A percentile compares a stretch with the other conserved stretches of the same genome.
phyloP scores from a whole-genome alignment of 139 green algal species.

The Ettlia oleoabundans region DNA sequence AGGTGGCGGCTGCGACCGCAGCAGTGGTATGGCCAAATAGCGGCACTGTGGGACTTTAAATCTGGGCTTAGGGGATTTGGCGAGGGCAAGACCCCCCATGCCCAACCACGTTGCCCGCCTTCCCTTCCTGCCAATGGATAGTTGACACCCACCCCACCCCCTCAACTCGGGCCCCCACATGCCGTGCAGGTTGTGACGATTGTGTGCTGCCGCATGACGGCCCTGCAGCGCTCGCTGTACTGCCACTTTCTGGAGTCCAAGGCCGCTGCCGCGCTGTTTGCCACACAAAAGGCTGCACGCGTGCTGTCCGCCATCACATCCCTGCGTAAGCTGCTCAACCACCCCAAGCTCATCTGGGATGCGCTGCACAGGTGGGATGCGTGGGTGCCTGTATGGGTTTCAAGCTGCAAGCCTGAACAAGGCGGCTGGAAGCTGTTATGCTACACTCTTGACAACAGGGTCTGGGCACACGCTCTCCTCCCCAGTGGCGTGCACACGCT shows the following conservation, averaged over 20 bases:
- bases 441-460: too few species aligned
- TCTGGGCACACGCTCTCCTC: too few species aligned
- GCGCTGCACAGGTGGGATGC: slow-evolving; percentile 23
- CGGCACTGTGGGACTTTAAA: neutral
- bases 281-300: slow-evolving; percentile 48
- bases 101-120: neutral
- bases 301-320: slow-evolving; percentile 90
- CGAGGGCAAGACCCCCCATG: too few species aligned
- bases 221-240: slow-evolving; percentile 93
- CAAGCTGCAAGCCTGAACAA: too few species aligned
- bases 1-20: too few species aligned
- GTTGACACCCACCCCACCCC: too few species aligned
- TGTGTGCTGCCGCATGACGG: slow-evolving; percentile 93
- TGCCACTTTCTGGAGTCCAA: slow-evolving; percentile 91
- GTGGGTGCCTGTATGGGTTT: neutral
- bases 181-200: slow-evolving; percentile 91
- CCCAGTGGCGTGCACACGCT: too few species aligned
- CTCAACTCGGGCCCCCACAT: slow-evolving; percentile 91
- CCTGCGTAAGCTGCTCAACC: slow-evolving; percentile 98
- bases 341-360: slow-evolving; percentile 80
- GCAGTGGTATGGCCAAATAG: too few species aligned
- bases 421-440: too few species aligned
- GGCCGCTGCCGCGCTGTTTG: slow-evolving; percentile 75
- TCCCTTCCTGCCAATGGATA: too few species aligned
- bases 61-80: neutral